Conservation (phyloP, 495 filamentous ascomycete genomes). For the Aspergillus campestris region DNA sequence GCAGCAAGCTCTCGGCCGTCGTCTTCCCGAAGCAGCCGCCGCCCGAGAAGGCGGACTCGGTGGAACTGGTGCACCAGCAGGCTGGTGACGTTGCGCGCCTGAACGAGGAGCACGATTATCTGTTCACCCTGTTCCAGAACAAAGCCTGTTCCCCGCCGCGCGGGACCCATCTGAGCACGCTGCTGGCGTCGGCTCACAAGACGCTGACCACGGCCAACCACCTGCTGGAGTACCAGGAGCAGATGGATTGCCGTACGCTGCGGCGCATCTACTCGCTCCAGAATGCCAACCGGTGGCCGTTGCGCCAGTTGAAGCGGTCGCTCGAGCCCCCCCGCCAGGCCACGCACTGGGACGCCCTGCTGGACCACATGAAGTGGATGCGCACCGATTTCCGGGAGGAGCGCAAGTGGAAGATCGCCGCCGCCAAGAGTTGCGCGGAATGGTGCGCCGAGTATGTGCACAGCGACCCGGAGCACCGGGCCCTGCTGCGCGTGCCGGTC, state of each 20-base stretch:
- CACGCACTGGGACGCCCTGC: constrained; percentile 74
- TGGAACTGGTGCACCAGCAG: constrained; percentile 32
- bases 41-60: constrained; percentile 28
- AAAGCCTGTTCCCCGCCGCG: constrained; percentile 54
- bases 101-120: constrained; percentile 63
- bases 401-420: constrained; percentile 82
- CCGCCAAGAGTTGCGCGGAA: constrained; percentile 65
- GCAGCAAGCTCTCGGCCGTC: constrained; percentile 66
- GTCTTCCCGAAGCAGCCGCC: constrained; percentile 58
- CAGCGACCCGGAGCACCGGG: constrained; percentile 50
- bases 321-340: constrained; percentile 66
- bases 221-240: constrained; percentile 66
- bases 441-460: constrained; percentile 75
- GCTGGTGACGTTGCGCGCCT: constrained; percentile 39
- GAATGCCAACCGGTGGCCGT: constrained; percentile 78
- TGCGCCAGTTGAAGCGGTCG: constrained; percentile 74
- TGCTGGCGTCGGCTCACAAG: constrained; percentile 70
- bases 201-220: constrained; percentile 72
- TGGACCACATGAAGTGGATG: constrained; percentile 96
- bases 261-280: constrained; percentile 83
- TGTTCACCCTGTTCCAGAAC: constrained; percentile 67
- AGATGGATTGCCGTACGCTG: constrained; percentile 74
- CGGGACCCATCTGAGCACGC: constrained; percentile 54
- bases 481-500: constrained; percentile 56
- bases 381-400: constrained; percentile 92